Evolutionary conservation across 2,329 filamentous ascomycete genomes (phyloP).

Genomic region (Coleophoma cylindrospora): DNA sequence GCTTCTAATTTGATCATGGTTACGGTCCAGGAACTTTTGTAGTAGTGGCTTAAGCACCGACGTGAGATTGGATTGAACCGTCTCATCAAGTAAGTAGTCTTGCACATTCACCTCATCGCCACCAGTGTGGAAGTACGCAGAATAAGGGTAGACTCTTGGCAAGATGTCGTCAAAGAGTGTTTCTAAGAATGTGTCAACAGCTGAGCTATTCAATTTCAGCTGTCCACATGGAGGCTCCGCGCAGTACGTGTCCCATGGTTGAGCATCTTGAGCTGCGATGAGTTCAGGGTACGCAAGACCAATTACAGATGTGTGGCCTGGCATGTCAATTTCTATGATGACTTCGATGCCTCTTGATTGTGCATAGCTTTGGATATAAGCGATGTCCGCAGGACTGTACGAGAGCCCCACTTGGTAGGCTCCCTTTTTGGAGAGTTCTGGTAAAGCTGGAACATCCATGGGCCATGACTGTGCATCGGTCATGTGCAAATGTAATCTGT

Average conservation of each 20-base stretch:
- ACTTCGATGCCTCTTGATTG: constrained; percentile 64
- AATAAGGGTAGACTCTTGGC: constrained; percentile 64
- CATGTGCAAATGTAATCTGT: constrained; percentile 73
- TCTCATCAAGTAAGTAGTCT: constrained; percentile 68
- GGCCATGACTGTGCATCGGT: constrained; percentile 87
- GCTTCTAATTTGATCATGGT: constrained; percentile 59
- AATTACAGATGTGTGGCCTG: constrained; percentile 70
- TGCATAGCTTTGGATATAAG: constrained; percentile 65
- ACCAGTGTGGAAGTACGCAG: constrained; percentile 77
- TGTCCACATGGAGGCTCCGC: constrained; percentile 62
- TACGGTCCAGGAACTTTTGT: constrained; percentile 69
- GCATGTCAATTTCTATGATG: constrained; percentile 75
- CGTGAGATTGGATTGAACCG: constrained; percentile 60
- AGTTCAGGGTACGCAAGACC: constrained; percentile 64
- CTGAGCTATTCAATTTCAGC: constrained; percentile 69
- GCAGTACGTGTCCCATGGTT: constrained; percentile 55
- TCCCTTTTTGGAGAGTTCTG: constrained; percentile 66
- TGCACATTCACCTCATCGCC: constrained; percentile 83
- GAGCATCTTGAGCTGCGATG: constrained; percentile 56
- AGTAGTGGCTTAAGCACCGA: constrained; percentile 67
- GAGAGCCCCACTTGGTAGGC: constrained; percentile 64
- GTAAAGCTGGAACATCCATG: constrained; percentile 70
- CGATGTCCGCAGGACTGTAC: constrained; percentile 63
- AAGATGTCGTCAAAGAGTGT: constrained; percentile 71
- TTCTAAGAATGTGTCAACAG: constrained; percentile 67